Conservation (phyloP, 768 basidiomycete species). For the Strobilomyces dryophilus region DNA sequence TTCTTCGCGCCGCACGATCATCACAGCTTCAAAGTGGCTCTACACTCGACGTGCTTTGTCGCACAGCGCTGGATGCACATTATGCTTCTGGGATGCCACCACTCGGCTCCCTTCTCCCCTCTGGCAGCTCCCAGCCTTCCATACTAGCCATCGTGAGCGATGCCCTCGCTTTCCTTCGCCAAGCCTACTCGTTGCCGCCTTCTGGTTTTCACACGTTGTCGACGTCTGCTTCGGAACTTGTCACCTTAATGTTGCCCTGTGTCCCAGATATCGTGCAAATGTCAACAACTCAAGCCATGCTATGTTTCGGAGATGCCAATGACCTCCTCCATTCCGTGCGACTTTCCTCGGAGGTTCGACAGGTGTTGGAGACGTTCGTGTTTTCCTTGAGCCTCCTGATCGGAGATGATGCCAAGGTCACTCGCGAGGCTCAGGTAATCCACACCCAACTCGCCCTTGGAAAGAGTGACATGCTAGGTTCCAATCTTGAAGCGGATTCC, state of each 20-base stretch:
- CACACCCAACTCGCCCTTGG: slow-evolving; percentile 59
- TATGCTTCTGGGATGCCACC: slow-evolving; percentile 53
- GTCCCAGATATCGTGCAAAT: slow-evolving; percentile 60
- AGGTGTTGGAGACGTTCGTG: slow-evolving; percentile 55
- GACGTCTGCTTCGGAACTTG: slow-evolving; percentile 58
- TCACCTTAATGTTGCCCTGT: slow-evolving; percentile 57
- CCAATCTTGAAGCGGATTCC: slow-evolving; percentile 62
- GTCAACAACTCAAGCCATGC: slow-evolving; percentile 55
- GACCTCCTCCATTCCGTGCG: slow-evolving; percentile 50
- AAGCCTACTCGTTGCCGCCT: slow-evolving; percentile 49
- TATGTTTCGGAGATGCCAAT: slow-evolving; percentile 44
- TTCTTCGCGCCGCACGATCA: slow-evolving; percentile 64
- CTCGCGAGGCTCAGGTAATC: slow-evolving; percentile 69
- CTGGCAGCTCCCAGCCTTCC: slow-evolving; percentile 43
- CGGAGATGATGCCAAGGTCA: slow-evolving; percentile 65
- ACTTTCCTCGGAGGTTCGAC: slow-evolving; percentile 50
- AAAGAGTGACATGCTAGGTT: slow-evolving; percentile 52
- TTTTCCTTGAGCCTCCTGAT: slow-evolving; percentile 57
- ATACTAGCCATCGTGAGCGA: slow-evolving; percentile 57
- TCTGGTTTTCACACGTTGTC: slow-evolving; percentile 53
- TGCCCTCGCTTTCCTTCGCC: slow-evolving; percentile 54
- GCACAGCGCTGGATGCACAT: slow-evolving; percentile 59
- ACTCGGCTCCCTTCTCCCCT: slow-evolving; percentile 52
- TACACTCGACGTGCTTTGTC: slow-evolving; percentile 69
- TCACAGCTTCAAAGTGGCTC: slow-evolving; percentile 58